Evolutionary conservation across 495 filamentous ascomycete species (phyloP).

Genomic region (Bombardia bombarda): DNA sequence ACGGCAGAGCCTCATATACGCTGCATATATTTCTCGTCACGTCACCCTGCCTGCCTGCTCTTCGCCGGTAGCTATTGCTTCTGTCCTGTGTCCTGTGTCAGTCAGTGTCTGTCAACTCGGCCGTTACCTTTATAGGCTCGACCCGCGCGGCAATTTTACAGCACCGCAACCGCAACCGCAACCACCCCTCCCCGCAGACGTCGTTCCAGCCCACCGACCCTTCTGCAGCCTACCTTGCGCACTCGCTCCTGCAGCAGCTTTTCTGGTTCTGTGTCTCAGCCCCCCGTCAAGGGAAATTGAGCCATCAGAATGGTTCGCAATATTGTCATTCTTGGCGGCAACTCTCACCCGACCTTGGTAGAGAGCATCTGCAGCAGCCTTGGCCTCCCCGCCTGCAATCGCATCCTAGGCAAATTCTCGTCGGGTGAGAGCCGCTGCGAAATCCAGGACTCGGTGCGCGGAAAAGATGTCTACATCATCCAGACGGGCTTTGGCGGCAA

Average conservation of each 20-base stretch:
- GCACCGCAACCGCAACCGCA: too few relatives aligned
- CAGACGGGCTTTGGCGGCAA: slow-evolving; percentile 60
- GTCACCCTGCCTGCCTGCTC: not conserved
- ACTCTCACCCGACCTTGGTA: slow-evolving; percentile 84
- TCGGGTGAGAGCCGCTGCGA: slow-evolving; percentile 93
- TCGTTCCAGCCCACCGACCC: too few relatives aligned
- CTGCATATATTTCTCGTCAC: not conserved
- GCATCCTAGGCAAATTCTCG: slow-evolving; percentile 84
- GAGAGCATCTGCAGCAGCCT: slow-evolving; percentile 81
- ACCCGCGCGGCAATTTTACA: too few relatives aligned
- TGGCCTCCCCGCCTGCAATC: slow-evolving; percentile 74
- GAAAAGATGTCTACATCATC: slow-evolving; percentile 97
- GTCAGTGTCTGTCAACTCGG: too few relatives aligned
- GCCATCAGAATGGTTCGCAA: slow-evolving; percentile 97
- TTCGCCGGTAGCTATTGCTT: slow-evolving; percentile 3
- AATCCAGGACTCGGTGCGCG: slow-evolving; percentile 90
- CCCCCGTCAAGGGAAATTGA: too few relatives aligned
- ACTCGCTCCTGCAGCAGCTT: too few relatives aligned
- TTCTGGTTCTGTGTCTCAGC: too few relatives aligned
- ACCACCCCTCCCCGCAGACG: too few relatives aligned
- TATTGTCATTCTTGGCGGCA: slow-evolving; percentile 89
- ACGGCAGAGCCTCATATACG: slow-evolving; percentile 12
- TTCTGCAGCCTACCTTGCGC: too few relatives aligned
- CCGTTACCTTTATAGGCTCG: too few relatives aligned
- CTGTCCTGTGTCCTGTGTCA: too few relatives aligned